phyloP scores from a whole-genome alignment of 139 green algal genomes.

The Chlamydomonas eustigma region DNA sequence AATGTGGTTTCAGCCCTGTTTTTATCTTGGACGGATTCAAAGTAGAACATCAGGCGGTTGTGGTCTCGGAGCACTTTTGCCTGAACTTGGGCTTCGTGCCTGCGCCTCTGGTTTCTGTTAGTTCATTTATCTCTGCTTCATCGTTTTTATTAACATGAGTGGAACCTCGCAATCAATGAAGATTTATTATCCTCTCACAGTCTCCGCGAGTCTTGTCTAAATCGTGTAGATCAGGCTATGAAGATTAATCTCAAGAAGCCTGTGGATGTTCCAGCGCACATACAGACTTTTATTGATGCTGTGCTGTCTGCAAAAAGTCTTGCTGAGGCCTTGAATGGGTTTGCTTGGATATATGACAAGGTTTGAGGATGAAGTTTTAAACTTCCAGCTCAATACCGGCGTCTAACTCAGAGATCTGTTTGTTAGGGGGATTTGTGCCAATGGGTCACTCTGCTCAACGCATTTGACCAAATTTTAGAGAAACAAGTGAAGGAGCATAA shows the following conservation, averaged over 20 bases:
- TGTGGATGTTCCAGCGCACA: conserved; percentile 36
- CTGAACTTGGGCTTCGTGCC: too few relatives aligned
- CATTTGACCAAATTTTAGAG: conserved; percentile 80
- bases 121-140: too few relatives aligned
- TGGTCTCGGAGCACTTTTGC: too few relatives aligned
- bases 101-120: too few relatives aligned
- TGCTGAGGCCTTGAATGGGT: conserved; percentile 48
- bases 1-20: too few relatives aligned
- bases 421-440: conserved; percentile 86
- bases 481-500: conserved; percentile 42
- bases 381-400: background rate
- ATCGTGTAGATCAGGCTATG: too few relatives aligned
- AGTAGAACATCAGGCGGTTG: too few relatives aligned
- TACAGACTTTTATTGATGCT: conserved; percentile 50
- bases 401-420: background rate
- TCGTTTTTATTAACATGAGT: too few relatives aligned
- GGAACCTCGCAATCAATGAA: too few relatives aligned
- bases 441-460: conserved; percentile 84
- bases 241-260: conserved; percentile 14
- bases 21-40: too few relatives aligned
- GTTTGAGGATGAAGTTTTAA: conserved; percentile 20
- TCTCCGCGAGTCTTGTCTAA: too few relatives aligned
- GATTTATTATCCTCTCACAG: too few relatives aligned
- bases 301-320: conserved; percentile 40
- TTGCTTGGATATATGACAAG: conserved; percentile 77